Percentiles rank a stretch among this genome's conserved stretches.
These are phyloP conservation scores for Pseudogymnoascus sp. DNA, from an alignment of 2,329 filamentous ascomycete species.

Conservation along the genomic window DNA sequence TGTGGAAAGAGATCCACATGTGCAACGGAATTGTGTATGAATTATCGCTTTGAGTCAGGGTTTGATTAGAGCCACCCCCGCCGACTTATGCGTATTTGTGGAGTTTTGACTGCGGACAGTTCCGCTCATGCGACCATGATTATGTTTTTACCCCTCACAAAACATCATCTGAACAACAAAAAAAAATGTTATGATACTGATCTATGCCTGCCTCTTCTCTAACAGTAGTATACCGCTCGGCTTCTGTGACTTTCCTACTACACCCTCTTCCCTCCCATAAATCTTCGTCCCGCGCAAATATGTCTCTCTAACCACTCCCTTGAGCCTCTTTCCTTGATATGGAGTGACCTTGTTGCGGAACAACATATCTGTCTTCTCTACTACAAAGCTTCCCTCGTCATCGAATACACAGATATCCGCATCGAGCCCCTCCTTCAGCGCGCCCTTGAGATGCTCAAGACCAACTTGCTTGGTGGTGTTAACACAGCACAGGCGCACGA, in stretches of 20 bases:
- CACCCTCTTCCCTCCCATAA: conserved; percentile 25
- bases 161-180: conserved; percentile 4
- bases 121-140: neutral
- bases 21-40: neutral
- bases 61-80: neutral
- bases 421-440: conserved; percentile 73
- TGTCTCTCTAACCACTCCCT: conserved; percentile 37
- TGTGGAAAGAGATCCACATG: neutral
- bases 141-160: neutral
- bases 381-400: conserved; percentile 69
- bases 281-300: conserved; percentile 30
- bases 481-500: conserved; percentile 77
- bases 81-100: neutral
- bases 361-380: conserved; percentile 73
- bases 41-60: neutral
- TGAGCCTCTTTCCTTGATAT: conserved; percentile 57
- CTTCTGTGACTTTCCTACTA: conserved; percentile 44
- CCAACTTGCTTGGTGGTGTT: conserved; percentile 89
- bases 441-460: conserved; percentile 73
- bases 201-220: conserved; percentile 33
- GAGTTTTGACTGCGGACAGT: neutral
- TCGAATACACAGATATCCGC: conserved; percentile 92
- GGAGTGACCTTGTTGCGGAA: conserved; percentile 40
- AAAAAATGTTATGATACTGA: neutral
- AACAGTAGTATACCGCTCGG: conserved; percentile 46